Percentiles rank a stretch among this genome's conserved stretches.
These are phyloP conservation scores for Myriosclerotinia curreyana DNA, from an alignment of 2,329 filamentous ascomycete genomes.

Conservation along the genomic window DNA sequence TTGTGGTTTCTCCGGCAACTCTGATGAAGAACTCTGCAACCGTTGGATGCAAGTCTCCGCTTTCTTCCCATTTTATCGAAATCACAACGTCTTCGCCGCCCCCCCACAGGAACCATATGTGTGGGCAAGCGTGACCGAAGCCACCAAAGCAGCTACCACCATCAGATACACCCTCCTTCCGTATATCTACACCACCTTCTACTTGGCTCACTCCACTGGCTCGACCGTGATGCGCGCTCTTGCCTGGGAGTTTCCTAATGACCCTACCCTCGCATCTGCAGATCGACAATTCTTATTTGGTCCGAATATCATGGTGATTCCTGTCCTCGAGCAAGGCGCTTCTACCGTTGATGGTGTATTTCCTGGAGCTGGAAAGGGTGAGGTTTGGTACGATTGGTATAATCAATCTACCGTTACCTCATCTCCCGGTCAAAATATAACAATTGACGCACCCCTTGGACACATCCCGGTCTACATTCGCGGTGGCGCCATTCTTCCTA, in stretches of 20 bases:
- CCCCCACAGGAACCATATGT: conserved; percentile 67
- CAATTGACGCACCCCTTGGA: conserved; percentile 58
- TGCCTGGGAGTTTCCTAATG: conserved; percentile 70
- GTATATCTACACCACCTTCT: conserved; percentile 74
- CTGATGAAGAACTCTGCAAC: conserved; percentile 66
- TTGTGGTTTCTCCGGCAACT: conserved; percentile 68
- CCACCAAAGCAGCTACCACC: conserved; percentile 63
- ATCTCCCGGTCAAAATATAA: conserved; percentile 54
- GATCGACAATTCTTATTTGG: conserved; percentile 73
- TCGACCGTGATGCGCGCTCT: conserved; percentile 70
- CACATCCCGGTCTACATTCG: conserved; percentile 72
- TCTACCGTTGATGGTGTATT: conserved; percentile 63
- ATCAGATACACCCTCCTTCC: conserved; percentile 70
- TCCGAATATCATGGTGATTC: conserved; percentile 61
- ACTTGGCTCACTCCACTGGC: conserved; percentile 62
- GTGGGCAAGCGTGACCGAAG: conserved; percentile 64
- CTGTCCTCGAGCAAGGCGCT: conserved; percentile 62
- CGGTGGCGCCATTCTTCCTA: conserved; percentile 64
- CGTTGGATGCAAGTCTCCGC: conserved; percentile 71
- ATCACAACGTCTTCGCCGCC: conserved; percentile 65
- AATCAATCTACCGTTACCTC: conserved; percentile 56
- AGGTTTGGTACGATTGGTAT: conserved; percentile 79
- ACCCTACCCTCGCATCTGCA: conserved; percentile 62
- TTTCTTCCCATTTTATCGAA: conserved; percentile 77
- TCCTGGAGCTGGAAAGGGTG: conserved; percentile 58